Conservation (phyloP, 2,329 filamentous ascomycete species). For the Pseudomassariella vexata region DNA sequence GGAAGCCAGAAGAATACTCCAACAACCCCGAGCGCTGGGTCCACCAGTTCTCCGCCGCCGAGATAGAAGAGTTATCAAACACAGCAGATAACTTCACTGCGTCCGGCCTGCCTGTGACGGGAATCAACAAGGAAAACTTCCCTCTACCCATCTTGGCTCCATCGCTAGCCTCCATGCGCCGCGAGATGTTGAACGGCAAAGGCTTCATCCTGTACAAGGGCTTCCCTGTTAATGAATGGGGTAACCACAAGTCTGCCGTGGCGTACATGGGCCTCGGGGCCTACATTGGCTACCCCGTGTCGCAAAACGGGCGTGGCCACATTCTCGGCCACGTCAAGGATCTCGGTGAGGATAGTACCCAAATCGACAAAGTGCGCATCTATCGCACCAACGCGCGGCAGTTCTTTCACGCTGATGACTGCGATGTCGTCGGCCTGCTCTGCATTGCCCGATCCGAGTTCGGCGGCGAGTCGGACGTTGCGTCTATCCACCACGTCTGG, state of each 20-base stretch:
- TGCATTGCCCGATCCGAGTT: slow-evolving; percentile 74
- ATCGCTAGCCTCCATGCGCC: slow-evolving; percentile 50
- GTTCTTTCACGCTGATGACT: slow-evolving; percentile 82
- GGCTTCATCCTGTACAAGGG: slow-evolving; percentile 88
- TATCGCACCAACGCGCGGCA: slow-evolving; percentile 82
- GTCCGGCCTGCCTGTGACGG: slow-evolving; percentile 55
- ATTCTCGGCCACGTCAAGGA: slow-evolving; percentile 88
- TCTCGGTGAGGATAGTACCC: slow-evolving; percentile 71
- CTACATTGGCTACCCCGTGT: slow-evolving; percentile 82
- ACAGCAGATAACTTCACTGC: slow-evolving; percentile 59
- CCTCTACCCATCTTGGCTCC: slow-evolving; percentile 49
- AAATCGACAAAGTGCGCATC: slow-evolving; percentile 84
- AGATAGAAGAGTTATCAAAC: slow-evolving; percentile 54
- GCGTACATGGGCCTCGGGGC: slow-evolving; percentile 89
- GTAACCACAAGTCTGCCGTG: slow-evolving; percentile 71
- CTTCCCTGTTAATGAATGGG: slow-evolving; percentile 73
- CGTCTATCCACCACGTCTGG: slow-evolving; percentile 74
- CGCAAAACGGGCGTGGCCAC: slow-evolving; percentile 75
- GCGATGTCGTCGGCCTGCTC: slow-evolving; percentile 76
- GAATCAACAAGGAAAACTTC: slow-evolving; percentile 56
- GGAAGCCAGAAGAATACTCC: slow-evolving; percentile 57
- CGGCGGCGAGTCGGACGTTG: slow-evolving; percentile 79
- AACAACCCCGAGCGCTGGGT: slow-evolving; percentile 62
- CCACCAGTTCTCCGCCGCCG: slow-evolving; percentile 55
- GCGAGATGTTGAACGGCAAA: slow-evolving; percentile 73